Conservation (phyloP, 169 alveolate genomes). For the Sarcocystis neurona region DNA sequence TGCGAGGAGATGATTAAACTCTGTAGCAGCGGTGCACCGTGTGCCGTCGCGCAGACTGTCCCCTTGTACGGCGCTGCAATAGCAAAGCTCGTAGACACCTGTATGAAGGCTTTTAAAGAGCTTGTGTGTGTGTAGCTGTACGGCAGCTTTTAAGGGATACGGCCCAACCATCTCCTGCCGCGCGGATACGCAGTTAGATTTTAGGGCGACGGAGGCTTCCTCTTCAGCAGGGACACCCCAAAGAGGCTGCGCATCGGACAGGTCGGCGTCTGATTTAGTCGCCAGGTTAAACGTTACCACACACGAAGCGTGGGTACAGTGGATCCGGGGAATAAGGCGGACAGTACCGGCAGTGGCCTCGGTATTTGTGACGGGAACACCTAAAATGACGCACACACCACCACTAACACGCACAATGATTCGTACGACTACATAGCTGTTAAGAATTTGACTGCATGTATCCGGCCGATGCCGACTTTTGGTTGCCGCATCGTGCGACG, state of each 20-base stretch:
- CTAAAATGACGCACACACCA: too few species aligned
- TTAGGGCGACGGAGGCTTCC: not conserved
- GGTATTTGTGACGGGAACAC: too few species aligned
- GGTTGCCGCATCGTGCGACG: too few species aligned
- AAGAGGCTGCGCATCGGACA: not conserved
- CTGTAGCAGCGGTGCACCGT: not conserved
- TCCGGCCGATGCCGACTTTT: not conserved
- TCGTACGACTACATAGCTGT: too few species aligned
- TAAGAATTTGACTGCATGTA: not conserved
- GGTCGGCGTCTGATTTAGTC: too few species aligned
- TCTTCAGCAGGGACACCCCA: not conserved
- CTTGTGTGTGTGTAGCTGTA: not conserved
- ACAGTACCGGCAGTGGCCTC: too few species aligned
- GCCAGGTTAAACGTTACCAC: not conserved
- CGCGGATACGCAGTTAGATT: not conserved
- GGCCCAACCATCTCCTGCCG: not conserved
- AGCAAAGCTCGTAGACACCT: slow-evolving; percentile 27
- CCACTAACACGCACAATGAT: too few species aligned
- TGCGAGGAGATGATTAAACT: not conserved
- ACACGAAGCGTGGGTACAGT: not conserved
- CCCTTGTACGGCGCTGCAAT: not conserved
- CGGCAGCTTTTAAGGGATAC: not conserved
- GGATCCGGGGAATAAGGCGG: too few species aligned
- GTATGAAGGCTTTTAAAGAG: not conserved
- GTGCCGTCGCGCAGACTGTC: not conserved